phyloP scores from a whole-genome alignment of 2,329 filamentous ascomycete species.

The Polytolypa hystricis region DNA sequence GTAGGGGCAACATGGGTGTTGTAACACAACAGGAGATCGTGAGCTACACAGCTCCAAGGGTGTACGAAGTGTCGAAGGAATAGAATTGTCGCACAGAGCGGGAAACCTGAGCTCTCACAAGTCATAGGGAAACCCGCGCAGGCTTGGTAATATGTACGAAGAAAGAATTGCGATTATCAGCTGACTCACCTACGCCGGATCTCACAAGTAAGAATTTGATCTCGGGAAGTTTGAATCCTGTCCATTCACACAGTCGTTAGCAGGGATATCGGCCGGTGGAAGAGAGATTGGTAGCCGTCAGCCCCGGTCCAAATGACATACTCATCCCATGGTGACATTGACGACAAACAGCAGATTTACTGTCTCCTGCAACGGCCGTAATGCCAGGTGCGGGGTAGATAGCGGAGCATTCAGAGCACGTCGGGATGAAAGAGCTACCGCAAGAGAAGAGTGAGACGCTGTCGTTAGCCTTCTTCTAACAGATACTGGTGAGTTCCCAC shows the following conservation, averaged over 20 bases:
- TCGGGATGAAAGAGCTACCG: conserved; percentile 62
- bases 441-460: no score
- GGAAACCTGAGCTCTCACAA: no score
- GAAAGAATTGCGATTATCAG: conserved; percentile 2
- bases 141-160: no score
- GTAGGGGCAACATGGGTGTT: no score
- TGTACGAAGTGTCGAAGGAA: no score
- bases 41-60: no score
- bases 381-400: conserved; percentile 51
- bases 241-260: neutral
- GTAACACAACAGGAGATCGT: no score
- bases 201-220: conserved; percentile 67
- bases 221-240: conserved; percentile 61
- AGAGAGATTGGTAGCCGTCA: neutral
- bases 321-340: conserved; percentile 70
- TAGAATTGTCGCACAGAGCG: no score
- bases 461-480: no score
- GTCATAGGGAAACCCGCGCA: no score
- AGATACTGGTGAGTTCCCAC: no score
- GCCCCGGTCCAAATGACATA: conserved; percentile 26
- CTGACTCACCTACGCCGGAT: conserved; percentile 36
- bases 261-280: neutral
- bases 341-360: conserved; percentile 62
- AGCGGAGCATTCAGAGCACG: conserved; percentile 65
- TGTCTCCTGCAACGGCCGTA: conserved; percentile 62